Conservation (phyloP, 495 filamentous ascomycete species). For the Daldinia childiae region DNA sequence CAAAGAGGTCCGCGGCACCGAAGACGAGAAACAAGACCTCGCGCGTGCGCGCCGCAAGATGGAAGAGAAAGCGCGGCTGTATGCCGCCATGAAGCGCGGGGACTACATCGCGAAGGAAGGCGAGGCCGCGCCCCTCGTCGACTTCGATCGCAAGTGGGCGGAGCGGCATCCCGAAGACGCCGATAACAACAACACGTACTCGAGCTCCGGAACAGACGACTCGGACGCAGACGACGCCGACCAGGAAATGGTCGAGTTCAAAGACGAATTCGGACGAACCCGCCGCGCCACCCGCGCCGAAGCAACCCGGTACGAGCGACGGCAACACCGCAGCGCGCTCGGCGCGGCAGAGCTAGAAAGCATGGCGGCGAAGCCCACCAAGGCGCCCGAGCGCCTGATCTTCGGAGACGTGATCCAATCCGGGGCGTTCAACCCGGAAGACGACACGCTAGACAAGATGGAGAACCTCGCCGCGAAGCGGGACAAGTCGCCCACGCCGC, state of each 20-base stretch:
- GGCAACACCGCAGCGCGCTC: slow-evolving; percentile 50
- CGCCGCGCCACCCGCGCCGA: slow-evolving; percentile 72
- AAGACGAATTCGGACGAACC: slow-evolving; percentile 88
- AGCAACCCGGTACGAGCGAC: slow-evolving; percentile 64
- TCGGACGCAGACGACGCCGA: slow-evolving; percentile 52
- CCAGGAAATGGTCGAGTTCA: slow-evolving; percentile 76
- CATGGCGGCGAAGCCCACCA: slow-evolving; percentile 63
- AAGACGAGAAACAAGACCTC: slow-evolving; percentile 57
- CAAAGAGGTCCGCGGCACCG: slow-evolving; percentile 53
- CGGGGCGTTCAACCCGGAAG: slow-evolving; percentile 79
- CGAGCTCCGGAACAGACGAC: slow-evolving; percentile 50
- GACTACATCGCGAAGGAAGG: slow-evolving; percentile 67
- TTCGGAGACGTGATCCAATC: slow-evolving; percentile 83
- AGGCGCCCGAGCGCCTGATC: slow-evolving; percentile 74
- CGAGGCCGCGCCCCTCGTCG: slow-evolving; percentile 71
- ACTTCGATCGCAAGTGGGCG: slow-evolving; percentile 96
- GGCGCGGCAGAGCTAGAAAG: slow-evolving; percentile 58
- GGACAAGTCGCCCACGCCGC: slow-evolving; percentile 79
- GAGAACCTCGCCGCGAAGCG: slow-evolving; percentile 74
- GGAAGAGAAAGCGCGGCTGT: slow-evolving; percentile 86
- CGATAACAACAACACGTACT: slow-evolving; percentile 41
- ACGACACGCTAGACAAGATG: slow-evolving; percentile 67
- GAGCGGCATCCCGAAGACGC: slow-evolving; percentile 62
- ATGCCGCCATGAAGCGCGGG: slow-evolving; percentile 82
- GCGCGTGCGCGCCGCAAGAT: slow-evolving; percentile 77